A percentile compares a stretch with the other conserved stretches of the same genome.
Conservation (phyloP, 495 filamentous ascomycete genomes). For the Daldinia loculata region DNA sequence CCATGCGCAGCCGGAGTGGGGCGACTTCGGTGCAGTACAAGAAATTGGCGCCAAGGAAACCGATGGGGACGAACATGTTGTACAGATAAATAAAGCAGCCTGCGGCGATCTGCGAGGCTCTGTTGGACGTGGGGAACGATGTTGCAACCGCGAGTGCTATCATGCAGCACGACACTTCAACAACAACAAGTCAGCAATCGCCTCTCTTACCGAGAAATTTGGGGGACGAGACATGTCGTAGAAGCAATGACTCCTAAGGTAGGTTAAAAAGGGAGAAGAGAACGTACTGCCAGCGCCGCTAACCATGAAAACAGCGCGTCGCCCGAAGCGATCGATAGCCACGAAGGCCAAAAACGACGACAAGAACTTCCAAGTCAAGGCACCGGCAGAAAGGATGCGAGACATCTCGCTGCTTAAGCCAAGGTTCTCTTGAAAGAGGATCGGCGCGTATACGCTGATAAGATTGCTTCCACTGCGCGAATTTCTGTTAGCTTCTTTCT, state of each 20-base stretch:
- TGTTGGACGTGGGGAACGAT: slow-evolving; percentile 49
- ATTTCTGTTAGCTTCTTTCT: slow-evolving; percentile 14
- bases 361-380: slow-evolving; percentile 62
- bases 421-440: slow-evolving; percentile 67
- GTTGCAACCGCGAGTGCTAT: slow-evolving; percentile 56
- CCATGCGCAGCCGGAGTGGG: slow-evolving; percentile 61
- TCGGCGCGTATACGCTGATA: slow-evolving; percentile 68
- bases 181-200: background rate
- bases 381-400: slow-evolving; percentile 52
- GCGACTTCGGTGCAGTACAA: slow-evolving; percentile 67
- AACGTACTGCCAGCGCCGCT: slow-evolving; percentile 54
- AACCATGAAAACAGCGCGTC: slow-evolving; percentile 63
- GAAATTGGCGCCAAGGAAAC: slow-evolving; percentile 67
- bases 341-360: slow-evolving; percentile 60
- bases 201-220: background rate
- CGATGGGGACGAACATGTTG: slow-evolving; percentile 67
- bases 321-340: slow-evolving; percentile 62
- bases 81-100: slow-evolving; percentile 68
- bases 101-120: slow-evolving; percentile 47
- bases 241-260: background rate
- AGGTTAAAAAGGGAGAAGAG: background rate
- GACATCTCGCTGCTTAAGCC: slow-evolving; percentile 52
- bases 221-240: background rate
- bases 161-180: slow-evolving; percentile 46
- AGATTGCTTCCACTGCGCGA: slow-evolving; percentile 61